Conservation (phyloP, 1,139 yeast species). For the Candida sp. region DNA sequence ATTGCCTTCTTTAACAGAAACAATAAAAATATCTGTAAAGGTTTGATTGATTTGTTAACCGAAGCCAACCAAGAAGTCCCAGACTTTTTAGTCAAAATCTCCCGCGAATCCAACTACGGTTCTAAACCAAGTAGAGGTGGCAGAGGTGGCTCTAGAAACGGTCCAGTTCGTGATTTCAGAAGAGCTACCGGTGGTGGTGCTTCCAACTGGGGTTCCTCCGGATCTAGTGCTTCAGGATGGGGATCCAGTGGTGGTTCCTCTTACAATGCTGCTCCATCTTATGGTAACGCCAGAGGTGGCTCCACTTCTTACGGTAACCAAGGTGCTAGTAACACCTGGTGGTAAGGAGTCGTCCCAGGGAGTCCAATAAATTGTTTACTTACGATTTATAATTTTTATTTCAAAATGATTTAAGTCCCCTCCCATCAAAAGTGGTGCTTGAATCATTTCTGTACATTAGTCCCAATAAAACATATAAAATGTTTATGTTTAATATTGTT, state of each 20-base stretch:
- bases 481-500: conserved; percentile 1
- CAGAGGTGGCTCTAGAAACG: conserved; percentile 47
- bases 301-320: conserved; percentile 31
- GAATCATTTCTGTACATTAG: background rate
- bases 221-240: conserved; percentile 13
- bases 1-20: conserved; percentile 98
- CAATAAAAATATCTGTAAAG: conserved; percentile 87
- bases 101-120: conserved; percentile 74
- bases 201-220: conserved; percentile 20
- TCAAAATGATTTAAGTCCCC: background rate
- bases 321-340: conserved; percentile 35
- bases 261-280: conserved; percentile 7
- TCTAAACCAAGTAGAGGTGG: conserved; percentile 44
- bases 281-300: conserved; percentile 3
- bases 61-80: conserved; percentile 99
- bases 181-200: conserved; percentile 25
- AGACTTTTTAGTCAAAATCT: conserved; percentile 72
- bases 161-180: conserved; percentile 61
- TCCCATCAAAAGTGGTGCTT: background rate
- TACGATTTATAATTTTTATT: background rate
- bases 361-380: background rate
- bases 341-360: conserved; percentile 19
- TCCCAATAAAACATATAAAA: background rate
- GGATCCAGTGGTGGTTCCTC: conserved; percentile 14
- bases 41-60: conserved; percentile 76